A percentile compares a stretch with the other conserved stretches of the same genome.
These are phyloP conservation scores for Aspergillus hortae DNA, from an alignment of 2,329 filamentous ascomycete genomes.

Conservation along the genomic window DNA sequence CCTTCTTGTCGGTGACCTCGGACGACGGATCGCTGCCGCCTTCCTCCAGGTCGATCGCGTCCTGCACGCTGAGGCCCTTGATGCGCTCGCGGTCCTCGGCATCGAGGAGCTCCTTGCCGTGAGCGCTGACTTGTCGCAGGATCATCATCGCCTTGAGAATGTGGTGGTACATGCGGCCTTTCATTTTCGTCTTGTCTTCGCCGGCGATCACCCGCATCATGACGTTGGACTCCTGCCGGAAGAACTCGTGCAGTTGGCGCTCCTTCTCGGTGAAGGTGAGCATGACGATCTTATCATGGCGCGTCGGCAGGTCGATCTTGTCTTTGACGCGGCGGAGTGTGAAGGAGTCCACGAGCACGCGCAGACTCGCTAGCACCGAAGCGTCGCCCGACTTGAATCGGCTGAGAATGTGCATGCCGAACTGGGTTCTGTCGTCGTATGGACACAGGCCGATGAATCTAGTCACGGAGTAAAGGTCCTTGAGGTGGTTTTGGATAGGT, in stretches of 20 bases:
- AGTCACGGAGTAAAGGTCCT: slow-evolving; percentile 82
- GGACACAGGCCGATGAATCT: slow-evolving; percentile 81
- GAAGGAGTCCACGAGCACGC: slow-evolving; percentile 88
- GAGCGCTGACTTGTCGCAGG: slow-evolving; percentile 84
- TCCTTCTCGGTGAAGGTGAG: slow-evolving; percentile 76
- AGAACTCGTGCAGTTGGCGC: slow-evolving; percentile 74
- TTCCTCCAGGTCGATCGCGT: slow-evolving; percentile 85
- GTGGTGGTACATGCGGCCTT: slow-evolving; percentile 86
- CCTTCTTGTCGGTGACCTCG: slow-evolving; percentile 63
- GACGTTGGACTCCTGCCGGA: slow-evolving; percentile 74
- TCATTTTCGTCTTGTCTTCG: slow-evolving; percentile 63
- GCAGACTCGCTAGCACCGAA: slow-evolving; percentile 73
- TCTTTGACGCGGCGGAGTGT: slow-evolving; percentile 90
- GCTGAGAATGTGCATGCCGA: slow-evolving; percentile 73
- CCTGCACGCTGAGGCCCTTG: slow-evolving; percentile 76
- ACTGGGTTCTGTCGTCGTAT: slow-evolving; percentile 74
- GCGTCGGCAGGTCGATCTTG: slow-evolving; percentile 75
- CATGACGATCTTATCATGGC: slow-evolving; percentile 67
- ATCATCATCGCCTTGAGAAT: slow-evolving; percentile 89
- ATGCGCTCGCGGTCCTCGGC: slow-evolving; percentile 77
- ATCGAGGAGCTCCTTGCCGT: slow-evolving; percentile 85
- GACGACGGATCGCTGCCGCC: slow-evolving; percentile 60
- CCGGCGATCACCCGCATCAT: slow-evolving; percentile 72
- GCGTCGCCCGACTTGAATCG: slow-evolving; percentile 86
- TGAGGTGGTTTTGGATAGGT: slow-evolving; percentile 88